Percentiles rank a stretch among this genome's conserved stretches.
These are phyloP conservation scores for Botryotinia convoluta DNA, from an alignment of 2,329 filamentous ascomycete species.

Conservation along the genomic window DNA sequence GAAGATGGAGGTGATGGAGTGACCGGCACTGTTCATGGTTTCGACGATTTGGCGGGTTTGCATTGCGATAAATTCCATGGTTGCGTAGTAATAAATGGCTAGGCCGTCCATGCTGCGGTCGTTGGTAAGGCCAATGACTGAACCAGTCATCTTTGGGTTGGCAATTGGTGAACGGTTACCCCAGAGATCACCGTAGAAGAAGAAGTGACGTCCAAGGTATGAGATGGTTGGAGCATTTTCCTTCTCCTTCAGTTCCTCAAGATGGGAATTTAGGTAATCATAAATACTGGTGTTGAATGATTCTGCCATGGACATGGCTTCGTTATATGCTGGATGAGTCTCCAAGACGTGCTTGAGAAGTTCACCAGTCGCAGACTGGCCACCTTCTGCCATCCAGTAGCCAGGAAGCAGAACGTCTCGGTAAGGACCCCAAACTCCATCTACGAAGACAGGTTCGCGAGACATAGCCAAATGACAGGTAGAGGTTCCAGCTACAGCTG, in stretches of 20 bases:
- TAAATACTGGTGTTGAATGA: slow-evolving; percentile 87
- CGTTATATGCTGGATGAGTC: slow-evolving; percentile 85
- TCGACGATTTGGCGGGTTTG: slow-evolving; percentile 96
- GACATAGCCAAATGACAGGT: slow-evolving; percentile 98
- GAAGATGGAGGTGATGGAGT: slow-evolving; percentile 89
- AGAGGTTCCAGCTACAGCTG: slow-evolving; percentile 92
- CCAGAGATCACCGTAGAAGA: slow-evolving; percentile 98
- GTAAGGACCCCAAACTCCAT: slow-evolving; percentile 97
- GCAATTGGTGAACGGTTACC: slow-evolving; percentile 94
- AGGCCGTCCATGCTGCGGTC: slow-evolving; percentile 86
- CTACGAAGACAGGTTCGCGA: slow-evolving; percentile 85
- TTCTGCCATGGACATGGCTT: slow-evolving; percentile 75
- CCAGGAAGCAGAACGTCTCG: slow-evolving; percentile 86
- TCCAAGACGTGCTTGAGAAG: slow-evolving; percentile 92
- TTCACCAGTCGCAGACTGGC: slow-evolving; percentile 94
- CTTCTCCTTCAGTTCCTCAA: slow-evolving; percentile 71
- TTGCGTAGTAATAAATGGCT: slow-evolving; percentile 89
- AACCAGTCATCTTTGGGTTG: slow-evolving; percentile 88
- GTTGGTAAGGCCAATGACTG: slow-evolving; percentile 79
- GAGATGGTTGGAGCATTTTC: slow-evolving; percentile 71
- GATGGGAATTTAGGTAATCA: slow-evolving; percentile 87
- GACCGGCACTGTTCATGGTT: slow-evolving; percentile 86
- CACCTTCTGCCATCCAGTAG: slow-evolving; percentile 96
- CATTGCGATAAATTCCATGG: slow-evolving; percentile 96
- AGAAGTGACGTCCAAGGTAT: slow-evolving; percentile 88